A percentile compares a stretch with the other conserved stretches of the same genome.
Conservation (phyloP, 139 green algal species). For the Dunaliella sp. region DNA sequence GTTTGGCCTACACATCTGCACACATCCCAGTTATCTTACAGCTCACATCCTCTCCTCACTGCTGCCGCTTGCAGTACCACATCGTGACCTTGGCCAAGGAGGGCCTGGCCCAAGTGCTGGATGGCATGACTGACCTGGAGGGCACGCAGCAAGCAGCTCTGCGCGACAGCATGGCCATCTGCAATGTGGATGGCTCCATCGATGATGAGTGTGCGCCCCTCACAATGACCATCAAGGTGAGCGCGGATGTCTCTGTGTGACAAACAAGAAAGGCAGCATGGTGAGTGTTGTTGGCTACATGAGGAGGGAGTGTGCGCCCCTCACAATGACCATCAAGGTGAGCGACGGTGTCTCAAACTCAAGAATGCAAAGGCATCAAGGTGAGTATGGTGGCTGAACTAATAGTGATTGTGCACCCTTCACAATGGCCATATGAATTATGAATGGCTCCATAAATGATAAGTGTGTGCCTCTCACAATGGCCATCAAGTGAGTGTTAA, state of each 20-base stretch:
- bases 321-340: constrained; percentile 14
- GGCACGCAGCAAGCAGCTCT: not conserved
- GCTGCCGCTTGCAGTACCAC: constrained; percentile 1
- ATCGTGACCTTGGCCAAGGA: constrained; percentile 1
- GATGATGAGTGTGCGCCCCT: constrained; percentile 14
- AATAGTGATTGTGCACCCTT: constrained; percentile 7
- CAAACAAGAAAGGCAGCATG: too few relatives aligned
- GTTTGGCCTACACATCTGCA: not conserved
- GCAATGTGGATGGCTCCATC: constrained; percentile 8
- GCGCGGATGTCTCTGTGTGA: too few relatives aligned
- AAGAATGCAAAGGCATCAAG: too few relatives aligned
- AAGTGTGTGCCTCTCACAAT: too few relatives aligned
- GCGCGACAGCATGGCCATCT: not conserved
- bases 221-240: constrained; percentile 11
- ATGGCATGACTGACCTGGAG: not conserved
- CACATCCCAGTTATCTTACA: not conserved
- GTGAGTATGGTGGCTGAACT: constrained; percentile 4
- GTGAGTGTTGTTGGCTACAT: constrained; percentile 6
- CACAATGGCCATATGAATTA: constrained; percentile 13
- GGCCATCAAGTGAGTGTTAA: too few relatives aligned
- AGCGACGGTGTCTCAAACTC: too few relatives aligned
- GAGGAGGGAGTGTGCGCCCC: constrained; percentile 1
- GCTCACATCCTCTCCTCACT: not conserved
- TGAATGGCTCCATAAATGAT: too few relatives aligned
- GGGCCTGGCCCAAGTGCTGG: not conserved